These are phyloP conservation scores for Chaetothyriales sp. DNA, from an alignment of 2,329 filamentous ascomycete genomes.

Conservation along the genomic window DNA sequence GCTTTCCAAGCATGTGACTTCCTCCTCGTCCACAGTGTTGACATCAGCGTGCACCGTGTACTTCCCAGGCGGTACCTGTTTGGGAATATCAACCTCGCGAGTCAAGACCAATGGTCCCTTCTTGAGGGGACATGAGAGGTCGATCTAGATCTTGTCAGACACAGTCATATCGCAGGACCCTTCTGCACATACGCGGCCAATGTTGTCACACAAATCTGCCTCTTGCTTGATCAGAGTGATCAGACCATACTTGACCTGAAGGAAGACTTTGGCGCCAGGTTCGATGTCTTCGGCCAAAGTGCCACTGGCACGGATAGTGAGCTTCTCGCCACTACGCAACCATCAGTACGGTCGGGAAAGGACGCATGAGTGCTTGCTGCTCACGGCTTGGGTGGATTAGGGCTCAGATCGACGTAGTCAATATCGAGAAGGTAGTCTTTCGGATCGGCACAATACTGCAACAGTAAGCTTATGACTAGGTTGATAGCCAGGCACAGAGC, in stretches of 20 bases:
- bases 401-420: slow-evolving; percentile 60
- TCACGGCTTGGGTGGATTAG: slow-evolving; percentile 79
- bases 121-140: slow-evolving; percentile 75
- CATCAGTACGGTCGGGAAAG: background rate
- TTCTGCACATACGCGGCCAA: background rate
- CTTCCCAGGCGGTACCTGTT: slow-evolving; percentile 57
- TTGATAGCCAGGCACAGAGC: background rate
- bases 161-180: slow-evolving; percentile 17
- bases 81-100: slow-evolving; percentile 76
- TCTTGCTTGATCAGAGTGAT: slow-evolving; percentile 73
- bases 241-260: slow-evolving; percentile 85
- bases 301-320: slow-evolving; percentile 66
- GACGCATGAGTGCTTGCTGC: slow-evolving; percentile 23
- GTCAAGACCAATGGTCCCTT: slow-evolving; percentile 57
- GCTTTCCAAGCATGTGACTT: slow-evolving; percentile 77
- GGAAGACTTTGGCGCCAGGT: slow-evolving; percentile 62
- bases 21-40: slow-evolving; percentile 52
- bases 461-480: slow-evolving; percentile 1
- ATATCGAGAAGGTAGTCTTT: slow-evolving; percentile 57
- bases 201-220: slow-evolving; percentile 73
- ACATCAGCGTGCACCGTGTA: slow-evolving; percentile 85
- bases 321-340: slow-evolving; percentile 50
- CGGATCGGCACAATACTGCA: slow-evolving; percentile 53
- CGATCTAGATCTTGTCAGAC: slow-evolving; percentile 52
- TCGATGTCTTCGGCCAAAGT: slow-evolving; percentile 57